Evolutionary conservation across 768 basidiomycete genomes (phyloP).

Genomic region (Panus rudis): DNA sequence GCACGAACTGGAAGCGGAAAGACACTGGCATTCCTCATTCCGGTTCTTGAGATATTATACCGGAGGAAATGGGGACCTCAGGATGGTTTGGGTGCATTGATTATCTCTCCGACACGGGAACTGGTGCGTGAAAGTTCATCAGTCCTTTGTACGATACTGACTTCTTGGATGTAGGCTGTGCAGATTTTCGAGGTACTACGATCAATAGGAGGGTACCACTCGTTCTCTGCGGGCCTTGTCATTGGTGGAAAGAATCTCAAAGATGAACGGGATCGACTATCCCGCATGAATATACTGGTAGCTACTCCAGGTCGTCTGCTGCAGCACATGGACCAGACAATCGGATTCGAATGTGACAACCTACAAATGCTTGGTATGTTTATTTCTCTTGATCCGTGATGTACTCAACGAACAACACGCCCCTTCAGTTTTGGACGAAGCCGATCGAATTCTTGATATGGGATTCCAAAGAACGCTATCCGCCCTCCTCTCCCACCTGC

Average conservation of each 20-base stretch:
- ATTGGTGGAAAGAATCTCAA: constrained; percentile 96
- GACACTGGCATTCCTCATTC: constrained; percentile 67
- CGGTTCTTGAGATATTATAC: constrained; percentile 57
- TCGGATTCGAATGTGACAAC: constrained; percentile 87
- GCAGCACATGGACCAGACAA: constrained; percentile 98
- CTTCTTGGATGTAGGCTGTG: constrained; percentile 55
- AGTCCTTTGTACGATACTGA: neutral
- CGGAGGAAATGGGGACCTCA: constrained; percentile 64
- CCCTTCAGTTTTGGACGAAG: constrained; percentile 82
- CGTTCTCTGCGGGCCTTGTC: constrained; percentile 89
- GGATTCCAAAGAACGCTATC: constrained; percentile 86
- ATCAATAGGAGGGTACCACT: constrained; percentile 87
- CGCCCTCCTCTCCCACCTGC: constrained; percentile 88
- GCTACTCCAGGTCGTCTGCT: constrained; percentile 92
- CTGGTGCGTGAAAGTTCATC: constrained; percentile 44
- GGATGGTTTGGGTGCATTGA: constrained; percentile 78
- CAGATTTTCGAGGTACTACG: constrained; percentile 97
- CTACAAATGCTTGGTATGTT: constrained; percentile 82
- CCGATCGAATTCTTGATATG: constrained; percentile 94
- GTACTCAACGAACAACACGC: neutral
- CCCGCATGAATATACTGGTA: constrained; percentile 97
- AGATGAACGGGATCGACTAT: constrained; percentile 82
- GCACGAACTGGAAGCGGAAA: constrained; percentile 71
- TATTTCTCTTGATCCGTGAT: neutral
- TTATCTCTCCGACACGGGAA: constrained; percentile 93